Base-by-base conservation (phyloP, 345 rosid genomes). In the Moricandia arvensis region DNA sequence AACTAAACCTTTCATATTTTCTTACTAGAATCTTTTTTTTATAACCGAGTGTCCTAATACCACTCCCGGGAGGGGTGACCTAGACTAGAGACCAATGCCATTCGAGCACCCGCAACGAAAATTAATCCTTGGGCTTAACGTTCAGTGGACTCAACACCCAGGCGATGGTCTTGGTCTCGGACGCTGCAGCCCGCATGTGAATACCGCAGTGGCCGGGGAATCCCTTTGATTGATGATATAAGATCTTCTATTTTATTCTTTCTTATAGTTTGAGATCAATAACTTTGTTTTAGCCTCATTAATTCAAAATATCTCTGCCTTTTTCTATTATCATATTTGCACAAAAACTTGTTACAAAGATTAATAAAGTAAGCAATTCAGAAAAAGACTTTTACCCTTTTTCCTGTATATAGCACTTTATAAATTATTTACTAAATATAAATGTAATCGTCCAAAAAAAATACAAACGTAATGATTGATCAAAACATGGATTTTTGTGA, bases 401-500 rank as follows among this genome's bases (percentile, higher is more conserved):
- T 77, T 51, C 17, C 33, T 59, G 35, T 15, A 77, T 59, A 62
- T 58, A 13, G 51, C 35, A 24, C n/a, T 58, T 34, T 58, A 64
- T 64, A 47, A 77, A 55, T 63, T 57, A 2, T 17, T 37, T 38
- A n/a, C 30, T 57, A 7, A 12, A 37, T 54, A 21, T 31, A 41
- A 18, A 70, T n/a, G 1, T 70, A 12, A 43, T 63, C 2, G 24
- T 21, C 24, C 24, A 21, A 21, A 21, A 21, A 21, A 21, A 21
- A 21, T 21, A 21, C 38, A 41, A 18, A 70, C 9, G 1, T 70
- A 12, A 43, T 63, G 80, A 76, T 61, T 78, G 72, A 43, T 54
- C 15, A 72, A 55, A 72, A 26, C 80, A 66, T 72, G 63, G 63
- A 59, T 66, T 68, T 72, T 79, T 51, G 65, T 53, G 70, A 78